Evolutionary conservation across 495 filamentous ascomycete species (phyloP), one percentile per base, ranked within the genome.

Genomic region (Neurospora africana): DNA sequence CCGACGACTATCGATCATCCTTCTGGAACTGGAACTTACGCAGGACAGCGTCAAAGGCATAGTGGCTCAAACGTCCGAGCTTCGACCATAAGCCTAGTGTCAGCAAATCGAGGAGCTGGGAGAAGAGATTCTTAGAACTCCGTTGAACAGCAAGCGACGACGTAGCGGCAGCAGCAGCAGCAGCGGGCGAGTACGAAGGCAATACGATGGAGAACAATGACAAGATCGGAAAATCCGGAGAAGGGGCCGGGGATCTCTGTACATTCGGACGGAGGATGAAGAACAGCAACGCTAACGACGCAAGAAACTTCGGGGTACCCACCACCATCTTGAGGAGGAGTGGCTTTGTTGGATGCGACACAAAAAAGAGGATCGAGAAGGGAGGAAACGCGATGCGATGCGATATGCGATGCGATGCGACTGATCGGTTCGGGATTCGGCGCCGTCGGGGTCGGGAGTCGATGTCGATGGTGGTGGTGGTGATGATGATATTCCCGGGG

Each of bases 11-110:
- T n/a, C 17, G 27, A 33, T 27, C 23, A 13, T 13, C 11, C 44
- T 53, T 53, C 5, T 5, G 68, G 35, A 30, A 39, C 9, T 2
- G 37, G 11, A 39, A 85, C 91, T 75, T 87, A 97, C 93, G 82
- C 74, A 98, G 88, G 39, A 98, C 93, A 74, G 95, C 96, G 83
- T 99, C 95, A 77, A 99, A 94, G 77, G 93, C 93, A 84, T 95
- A 97, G 84, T 99, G 95, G 76, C 91, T 91, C 73, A 99, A 80
- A 81, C 92, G 89, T 82, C 94, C 95, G 83, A 99, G 85, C 96
- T 98, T 88, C 81, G 81, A 85, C 85, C 82, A 87, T 73, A 88
- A 79, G 76, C 83, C 86, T 79, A 88, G 83, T 77, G 86, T 89
- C 80, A 89, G 86, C 78, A 89, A 84, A 79, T 88, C 84, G 83